Evolutionary conservation across 169 alveolate species (phyloP).

Genomic region (Perkinsus marinus): DNA sequence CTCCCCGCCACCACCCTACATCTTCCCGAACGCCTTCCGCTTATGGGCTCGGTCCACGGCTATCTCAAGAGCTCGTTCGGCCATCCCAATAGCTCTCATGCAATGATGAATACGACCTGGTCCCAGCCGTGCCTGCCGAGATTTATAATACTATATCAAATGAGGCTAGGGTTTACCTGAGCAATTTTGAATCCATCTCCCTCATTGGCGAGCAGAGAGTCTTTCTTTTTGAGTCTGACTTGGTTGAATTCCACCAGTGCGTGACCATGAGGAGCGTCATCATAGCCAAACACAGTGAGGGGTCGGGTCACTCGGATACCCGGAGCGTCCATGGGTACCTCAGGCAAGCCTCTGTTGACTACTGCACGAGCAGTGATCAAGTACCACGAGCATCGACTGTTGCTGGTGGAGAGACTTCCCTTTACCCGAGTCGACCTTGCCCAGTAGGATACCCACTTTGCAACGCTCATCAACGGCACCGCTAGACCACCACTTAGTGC

Average conservation of each 20-base stretch:
- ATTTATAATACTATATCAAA: too few relatives aligned
- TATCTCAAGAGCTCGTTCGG: constrained; percentile 20
- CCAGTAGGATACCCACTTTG: constrained; percentile 27
- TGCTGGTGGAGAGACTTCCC: constrained; percentile 13
- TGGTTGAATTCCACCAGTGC: constrained; percentile 32
- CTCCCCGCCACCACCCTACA: neutral
- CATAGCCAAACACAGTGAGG: constrained; percentile 31
- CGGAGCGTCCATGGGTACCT: constrained; percentile 35
- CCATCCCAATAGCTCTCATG: constrained; percentile 35
- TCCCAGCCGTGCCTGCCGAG: constrained; percentile 24
- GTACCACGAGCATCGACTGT: constrained; percentile 27
- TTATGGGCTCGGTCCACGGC: constrained; percentile 14
- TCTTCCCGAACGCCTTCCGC: constrained; percentile 18
- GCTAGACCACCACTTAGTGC: constrained; percentile 40
- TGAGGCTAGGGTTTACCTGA: constrained; percentile 8
- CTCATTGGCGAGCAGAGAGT: constrained; percentile 31
- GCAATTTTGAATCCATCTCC: constrained; percentile 52
- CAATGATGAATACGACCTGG: constrained; percentile 53
- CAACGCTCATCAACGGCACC: constrained; percentile 46
- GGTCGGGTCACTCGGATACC: constrained; percentile 39
- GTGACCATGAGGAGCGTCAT: constrained; percentile 46
- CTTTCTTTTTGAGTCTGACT: constrained; percentile 22
- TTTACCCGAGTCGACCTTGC: constrained; percentile 4
- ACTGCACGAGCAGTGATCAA: neutral
- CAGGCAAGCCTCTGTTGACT: neutral